A percentile compares a stretch with the other conserved stretches of the same genome.
Evolutionary conservation across 495 filamentous ascomycete genomes (phyloP).

Genomic region (Evernia prunastri): DNA sequence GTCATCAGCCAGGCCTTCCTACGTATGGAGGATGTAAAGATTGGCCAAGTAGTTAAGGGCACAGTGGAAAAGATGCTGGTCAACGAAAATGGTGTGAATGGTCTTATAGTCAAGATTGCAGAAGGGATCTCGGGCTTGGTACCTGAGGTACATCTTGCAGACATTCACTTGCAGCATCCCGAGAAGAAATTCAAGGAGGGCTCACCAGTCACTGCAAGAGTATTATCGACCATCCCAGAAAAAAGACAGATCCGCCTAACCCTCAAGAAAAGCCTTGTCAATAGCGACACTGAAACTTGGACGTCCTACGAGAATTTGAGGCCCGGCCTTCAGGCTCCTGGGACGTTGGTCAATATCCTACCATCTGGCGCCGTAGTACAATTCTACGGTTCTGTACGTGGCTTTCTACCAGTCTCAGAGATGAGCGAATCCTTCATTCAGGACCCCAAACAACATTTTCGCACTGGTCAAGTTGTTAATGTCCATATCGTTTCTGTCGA

Average conservation of each 20-base stretch:
- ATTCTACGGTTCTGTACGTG: conserved; percentile 77
- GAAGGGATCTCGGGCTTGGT: conserved; percentile 85
- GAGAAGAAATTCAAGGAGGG: conserved; percentile 95
- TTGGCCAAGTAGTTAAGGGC: conserved; percentile 77
- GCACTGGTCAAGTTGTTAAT: conserved; percentile 80
- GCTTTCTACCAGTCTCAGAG: conserved; percentile 84
- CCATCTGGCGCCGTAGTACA: conserved; percentile 79
- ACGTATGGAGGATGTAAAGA: conserved; percentile 75
- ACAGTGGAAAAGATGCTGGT: conserved; percentile 78
- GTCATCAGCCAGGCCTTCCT: conserved; percentile 84
- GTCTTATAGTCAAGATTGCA: conserved; percentile 72
- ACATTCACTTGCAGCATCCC: conserved; percentile 80
- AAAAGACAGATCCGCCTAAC: conserved; percentile 81
- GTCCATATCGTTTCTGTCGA: conserved; percentile 78
- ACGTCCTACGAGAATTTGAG: conserved; percentile 63
- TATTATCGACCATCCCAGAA: conserved; percentile 69
- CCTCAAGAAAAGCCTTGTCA: conserved; percentile 87
- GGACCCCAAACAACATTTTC: conserved; percentile 83
- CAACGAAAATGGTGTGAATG: conserved; percentile 63
- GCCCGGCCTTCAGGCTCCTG: conserved; percentile 66
- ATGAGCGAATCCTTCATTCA: conserved; percentile 97
- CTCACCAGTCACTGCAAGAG: conserved; percentile 69
- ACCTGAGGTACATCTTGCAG: conserved; percentile 79
- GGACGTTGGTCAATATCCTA: conserved; percentile 76
- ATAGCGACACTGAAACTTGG: conserved; percentile 71